A percentile compares a stretch with the other conserved stretches of the same genome.
These are phyloP conservation scores for Agaricus bisporus DNA, from an alignment of 768 basidiomycete genomes.

Conservation along the genomic window DNA sequence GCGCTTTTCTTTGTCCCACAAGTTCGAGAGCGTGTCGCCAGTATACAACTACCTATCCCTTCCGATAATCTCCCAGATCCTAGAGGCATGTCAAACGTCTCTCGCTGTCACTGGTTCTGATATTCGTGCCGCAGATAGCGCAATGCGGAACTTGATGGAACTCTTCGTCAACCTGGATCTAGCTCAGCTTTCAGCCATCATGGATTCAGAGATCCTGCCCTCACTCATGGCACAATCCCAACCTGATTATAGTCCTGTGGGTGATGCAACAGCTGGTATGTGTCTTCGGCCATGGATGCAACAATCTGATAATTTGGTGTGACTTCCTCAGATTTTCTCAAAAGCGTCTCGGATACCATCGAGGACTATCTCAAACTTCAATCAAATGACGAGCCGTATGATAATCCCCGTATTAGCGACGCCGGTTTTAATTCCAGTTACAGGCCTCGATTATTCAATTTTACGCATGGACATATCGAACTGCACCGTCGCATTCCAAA, in stretches of 20 bases:
- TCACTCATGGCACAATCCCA: conserved; percentile 38
- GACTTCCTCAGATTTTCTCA: conserved; percentile 42
- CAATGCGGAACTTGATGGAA: conserved; percentile 55
- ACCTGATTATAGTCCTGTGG: conserved; percentile 22
- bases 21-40: conserved; percentile 41
- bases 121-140: conserved; percentile 28
- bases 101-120: not conserved
- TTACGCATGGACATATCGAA: conserved; percentile 45
- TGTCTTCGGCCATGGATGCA: not conserved
- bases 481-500: conserved; percentile 20
- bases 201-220: conserved; percentile 43
- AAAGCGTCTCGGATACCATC: conserved; percentile 32
- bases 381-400: conserved; percentile 30
- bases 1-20: conserved; percentile 68
- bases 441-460: conserved; percentile 43
- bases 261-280: conserved; percentile 17
- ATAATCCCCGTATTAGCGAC: not conserved
- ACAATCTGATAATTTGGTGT: not conserved
- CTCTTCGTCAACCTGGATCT: conserved; percentile 68
- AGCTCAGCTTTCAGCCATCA: conserved; percentile 50
- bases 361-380: conserved; percentile 39
- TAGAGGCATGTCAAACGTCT: conserved; percentile 19
- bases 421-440: conserved; percentile 13
- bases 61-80: conserved; percentile 19
- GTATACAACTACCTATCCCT: conserved; percentile 24